Evolutionary conservation across 768 basidiomycete genomes (phyloP), one percentile per base, ranked within the genome.

Genomic region (Obba rivulosa): DNA sequence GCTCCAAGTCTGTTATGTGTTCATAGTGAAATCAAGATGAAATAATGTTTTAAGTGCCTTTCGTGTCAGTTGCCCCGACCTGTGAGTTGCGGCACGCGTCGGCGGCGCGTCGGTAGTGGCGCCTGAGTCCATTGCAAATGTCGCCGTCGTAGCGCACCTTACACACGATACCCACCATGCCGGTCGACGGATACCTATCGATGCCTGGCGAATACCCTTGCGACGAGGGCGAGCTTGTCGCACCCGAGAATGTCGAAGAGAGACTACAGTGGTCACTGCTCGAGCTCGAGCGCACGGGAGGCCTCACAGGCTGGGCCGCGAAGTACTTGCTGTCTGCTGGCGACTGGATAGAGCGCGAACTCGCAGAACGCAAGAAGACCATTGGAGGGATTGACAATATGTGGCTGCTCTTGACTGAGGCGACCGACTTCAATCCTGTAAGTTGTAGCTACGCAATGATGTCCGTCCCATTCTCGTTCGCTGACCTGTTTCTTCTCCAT

Each of bases 301-400:
- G 53, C 3, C 11, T 44, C 17, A 49, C 41, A 18, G 45, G 53
- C 13, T 50, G 49, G 53, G 23, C 41, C 5, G 53, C 53, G 21
- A 23, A 35, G 38, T 22, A 40, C 18, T 25, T 54, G 18, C 34
- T 49, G 3, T 36, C 38, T 3, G 46, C 48, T 31, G 56, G 47
- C 2, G 43, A 54, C 28, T 41, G 50, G 41, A 45, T 60, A 22
- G 48, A 53, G 34, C 41, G 37, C 2, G 56, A 60, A 25, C 35
- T 49, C 3, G 47, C 48, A 3, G 56, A 57, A 41, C 48, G 59
- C 21, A 45, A 45, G 17, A 49, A 55, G 41, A 50, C 44, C 21
- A 60, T 60, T n/a, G 59, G 56, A 1, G 59, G 59, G 14, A 51
- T 60, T 4, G 59, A 60, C 52, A 54, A 57, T 31, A 34, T 57